Evolutionary conservation across 441 rosid genomes (phyloP), one percentile per base, ranked within the genome.

Genomic region (Euphorbia celastroides): DNA sequence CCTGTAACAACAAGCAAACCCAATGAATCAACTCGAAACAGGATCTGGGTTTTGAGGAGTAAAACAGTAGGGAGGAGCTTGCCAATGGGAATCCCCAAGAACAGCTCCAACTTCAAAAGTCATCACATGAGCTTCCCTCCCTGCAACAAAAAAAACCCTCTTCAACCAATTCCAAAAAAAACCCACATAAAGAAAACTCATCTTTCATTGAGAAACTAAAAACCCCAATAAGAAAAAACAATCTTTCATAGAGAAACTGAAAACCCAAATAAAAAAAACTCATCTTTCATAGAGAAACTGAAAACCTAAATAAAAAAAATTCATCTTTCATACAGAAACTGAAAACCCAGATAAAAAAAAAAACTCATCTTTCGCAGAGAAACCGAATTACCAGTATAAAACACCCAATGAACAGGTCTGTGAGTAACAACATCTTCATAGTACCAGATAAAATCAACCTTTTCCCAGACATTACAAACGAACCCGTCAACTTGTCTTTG

Each of bases 321-420:
- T n/a, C n/a, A n/a, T n/a, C n/a, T n/a, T n/a, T n/a, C n/a, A n/a
- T n/a, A n/a, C n/a, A n/a, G n/a, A n/a, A n/a, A n/a, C n/a, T n/a
- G n/a, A n/a, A n/a, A n/a, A n/a, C n/a, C n/a, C n/a, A n/a, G n/a
- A n/a, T n/a, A n/a, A n/a, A n/a, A n/a, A n/a, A n/a, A n/a, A n/a
- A n/a, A n/a, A n/a, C n/a, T n/a, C n/a, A n/a, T n/a, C n/a, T n/a
- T n/a, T n/a, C n/a, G n/a, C n/a, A n/a, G n/a, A n/a, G n/a, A n/a
- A n/a, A n/a, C n/a, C n/a, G n/a, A n/a, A n/a, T n/a, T n/a, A 84
- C 92, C 94, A 13, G 92, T 86, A 73, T 81, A 90, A 71, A 88
- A 90, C 52, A 75, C 79, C 97, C 97, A 90, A 23, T 78, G 79
- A 16, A 93, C 90, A 1, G 98, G 97, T 72, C 82, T 80, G 67